These are phyloP conservation scores for Populus deltoides DNA, from an alignment of 345 rosid genomes.

Conservation along the genomic window DNA sequence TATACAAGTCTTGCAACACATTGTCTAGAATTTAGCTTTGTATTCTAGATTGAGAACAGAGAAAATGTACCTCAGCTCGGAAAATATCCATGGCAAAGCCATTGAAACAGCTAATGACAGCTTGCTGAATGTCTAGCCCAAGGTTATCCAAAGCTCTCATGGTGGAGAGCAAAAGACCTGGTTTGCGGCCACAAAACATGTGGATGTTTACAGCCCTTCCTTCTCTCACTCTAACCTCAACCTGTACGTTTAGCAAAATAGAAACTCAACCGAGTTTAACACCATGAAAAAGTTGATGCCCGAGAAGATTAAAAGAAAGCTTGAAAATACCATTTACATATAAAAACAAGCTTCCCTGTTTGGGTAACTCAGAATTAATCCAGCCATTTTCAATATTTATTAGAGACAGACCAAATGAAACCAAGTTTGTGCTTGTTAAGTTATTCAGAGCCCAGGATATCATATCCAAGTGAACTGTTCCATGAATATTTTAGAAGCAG, in stretches of 20 bases:
- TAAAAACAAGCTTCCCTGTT: not conserved
- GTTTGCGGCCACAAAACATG: constrained; percentile 94
- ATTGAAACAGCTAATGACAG: constrained; percentile 95
- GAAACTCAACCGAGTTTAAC: not conserved
- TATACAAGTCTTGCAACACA: not conserved
- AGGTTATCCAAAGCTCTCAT: constrained; percentile 96
- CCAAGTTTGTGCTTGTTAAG: not conserved
- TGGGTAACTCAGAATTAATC: not conserved
- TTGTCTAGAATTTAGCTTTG: not conserved
- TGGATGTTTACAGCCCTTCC: constrained; percentile 96
- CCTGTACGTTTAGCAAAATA: constrained; percentile 36
- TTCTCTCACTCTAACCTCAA: constrained; percentile 91
- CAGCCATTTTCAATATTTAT: not conserved
- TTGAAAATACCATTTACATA: not conserved
- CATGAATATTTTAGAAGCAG: not conserved
- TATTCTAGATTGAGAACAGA: not conserved
- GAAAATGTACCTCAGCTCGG: constrained; percentile 78
- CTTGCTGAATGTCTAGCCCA: constrained; percentile 95
- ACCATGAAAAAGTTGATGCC: not conserved
- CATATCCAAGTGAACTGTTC: not conserved
- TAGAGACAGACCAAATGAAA: not conserved
- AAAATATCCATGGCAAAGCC: constrained; percentile 97
- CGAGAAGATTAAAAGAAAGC: not conserved
- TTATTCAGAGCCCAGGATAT: not conserved
- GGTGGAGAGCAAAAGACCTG: constrained; percentile 86